Conservation (phyloP, 441 rosid genomes). For the Populus hybrid region DNA sequence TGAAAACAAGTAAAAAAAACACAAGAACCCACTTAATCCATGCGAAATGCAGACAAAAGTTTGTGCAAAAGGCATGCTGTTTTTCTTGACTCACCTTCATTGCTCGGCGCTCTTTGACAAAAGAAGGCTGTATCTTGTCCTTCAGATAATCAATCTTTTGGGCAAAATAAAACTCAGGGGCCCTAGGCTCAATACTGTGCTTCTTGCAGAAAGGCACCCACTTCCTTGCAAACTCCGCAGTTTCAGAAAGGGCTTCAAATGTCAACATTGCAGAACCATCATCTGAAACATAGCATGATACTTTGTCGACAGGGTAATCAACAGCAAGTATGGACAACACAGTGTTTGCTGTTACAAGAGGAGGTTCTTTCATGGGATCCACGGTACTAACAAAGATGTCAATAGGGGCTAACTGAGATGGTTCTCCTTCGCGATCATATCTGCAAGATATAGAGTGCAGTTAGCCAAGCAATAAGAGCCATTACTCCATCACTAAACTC, state of each 20-base stretch:
- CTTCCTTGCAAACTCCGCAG: constrained; percentile 94
- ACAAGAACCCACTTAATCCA: not conserved
- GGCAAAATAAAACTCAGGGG: constrained; percentile 95
- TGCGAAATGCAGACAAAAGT: not conserved
- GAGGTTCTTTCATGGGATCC: constrained; percentile 98
- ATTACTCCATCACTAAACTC: not conserved
- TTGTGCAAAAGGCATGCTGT: not conserved
- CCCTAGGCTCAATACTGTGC: constrained; percentile 93
- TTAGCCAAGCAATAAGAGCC: constrained; percentile 9
- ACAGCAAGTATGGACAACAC: constrained; percentile 93
- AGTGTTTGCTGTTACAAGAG: constrained; percentile 91
- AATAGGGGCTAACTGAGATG: constrained; percentile 85
- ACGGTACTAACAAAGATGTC: constrained; percentile 98
- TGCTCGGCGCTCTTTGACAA: constrained; percentile 94
- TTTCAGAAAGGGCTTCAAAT: constrained; percentile 95
- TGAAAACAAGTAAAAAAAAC: not conserved
- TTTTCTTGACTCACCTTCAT: constrained; percentile 71
- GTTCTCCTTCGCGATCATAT: constrained; percentile 94
- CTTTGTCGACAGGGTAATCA: constrained; percentile 98
- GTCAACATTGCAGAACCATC: constrained; percentile 99
- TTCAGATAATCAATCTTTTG: constrained; percentile 97
- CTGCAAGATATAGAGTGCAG: constrained; percentile 31
- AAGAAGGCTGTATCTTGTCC: constrained; percentile 96
- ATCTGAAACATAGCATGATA: constrained; percentile 95
- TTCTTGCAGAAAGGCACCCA: constrained; percentile 99